phyloP scores from a whole-genome alignment of 2,329 filamentous ascomycete species.

The Cercospora zeae-maydis region DNA sequence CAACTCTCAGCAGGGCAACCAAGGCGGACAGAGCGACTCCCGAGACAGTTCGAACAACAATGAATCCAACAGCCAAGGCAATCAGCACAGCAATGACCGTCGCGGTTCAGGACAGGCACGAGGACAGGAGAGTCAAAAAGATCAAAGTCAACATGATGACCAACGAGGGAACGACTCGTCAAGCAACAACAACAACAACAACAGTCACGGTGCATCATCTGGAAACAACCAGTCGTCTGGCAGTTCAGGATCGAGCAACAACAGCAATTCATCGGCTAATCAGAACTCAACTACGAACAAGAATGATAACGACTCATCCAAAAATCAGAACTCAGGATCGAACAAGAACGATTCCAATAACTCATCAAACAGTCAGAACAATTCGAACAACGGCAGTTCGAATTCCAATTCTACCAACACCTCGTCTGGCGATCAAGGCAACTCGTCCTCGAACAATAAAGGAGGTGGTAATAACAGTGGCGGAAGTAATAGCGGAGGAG shows the following conservation, averaged over 20 bases:
- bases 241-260: background rate
- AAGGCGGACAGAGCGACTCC: background rate
- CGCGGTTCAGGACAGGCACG: background rate
- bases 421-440: background rate
- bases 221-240: background rate
- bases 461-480: background rate
- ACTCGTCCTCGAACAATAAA: background rate
- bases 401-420: background rate
- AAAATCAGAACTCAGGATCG: background rate
- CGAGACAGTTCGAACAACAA: slow-evolving; percentile 1
- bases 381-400: background rate
- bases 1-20: background rate
- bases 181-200: background rate
- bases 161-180: background rate
- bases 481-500: background rate
- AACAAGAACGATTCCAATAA: background rate
- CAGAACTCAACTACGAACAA: no score
- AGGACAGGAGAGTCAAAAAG: background rate
- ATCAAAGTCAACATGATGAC: background rate
- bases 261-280: background rate
- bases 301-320: background rate
- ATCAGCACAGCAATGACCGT: background rate
- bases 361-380: background rate
- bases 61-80: background rate
- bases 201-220: background rate